Percentiles rank a stretch among this genome's conserved stretches.
These are phyloP conservation scores for Corchorus capsularis DNA, from an alignment of 345 rosid genomes.

Conservation along the genomic window DNA sequence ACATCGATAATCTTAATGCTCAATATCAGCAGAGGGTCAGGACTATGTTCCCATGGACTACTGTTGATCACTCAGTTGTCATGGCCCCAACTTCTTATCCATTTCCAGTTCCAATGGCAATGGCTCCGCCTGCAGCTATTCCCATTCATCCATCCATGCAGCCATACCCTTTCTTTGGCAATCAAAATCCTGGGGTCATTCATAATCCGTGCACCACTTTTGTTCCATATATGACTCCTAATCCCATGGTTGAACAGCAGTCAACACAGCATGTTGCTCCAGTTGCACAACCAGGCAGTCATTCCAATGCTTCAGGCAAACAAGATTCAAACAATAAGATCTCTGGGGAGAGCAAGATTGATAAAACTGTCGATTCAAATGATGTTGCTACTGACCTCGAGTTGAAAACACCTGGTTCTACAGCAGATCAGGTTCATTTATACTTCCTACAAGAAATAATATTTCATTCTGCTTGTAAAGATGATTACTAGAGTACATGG, in stretches of 20 bases:
- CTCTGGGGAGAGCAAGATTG: constrained; percentile 58
- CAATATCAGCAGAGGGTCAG: constrained; percentile 82
- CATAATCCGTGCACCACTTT: constrained; percentile 68
- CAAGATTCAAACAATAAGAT: constrained; percentile 54
- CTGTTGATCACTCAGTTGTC: constrained; percentile 68
- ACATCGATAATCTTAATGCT: constrained; percentile 65
- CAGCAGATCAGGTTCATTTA: constrained; percentile 60
- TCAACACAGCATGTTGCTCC: constrained; percentile 47
- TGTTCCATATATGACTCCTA: constrained; percentile 68
- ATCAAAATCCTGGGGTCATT: constrained; percentile 67
- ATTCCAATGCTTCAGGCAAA: constrained; percentile 41
- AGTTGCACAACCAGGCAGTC: constrained; percentile 38
- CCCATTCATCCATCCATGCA: constrained; percentile 87
- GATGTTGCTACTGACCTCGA: constrained; percentile 80
- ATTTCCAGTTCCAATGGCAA: constrained; percentile 67
- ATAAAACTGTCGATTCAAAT: constrained; percentile 57
- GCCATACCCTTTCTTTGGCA: constrained; percentile 71
- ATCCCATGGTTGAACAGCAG: constrained; percentile 58
- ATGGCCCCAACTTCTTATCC: constrained; percentile 80
- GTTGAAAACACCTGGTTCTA: constrained; percentile 86
- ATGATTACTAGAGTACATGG: not conserved
- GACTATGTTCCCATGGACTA: constrained; percentile 66
- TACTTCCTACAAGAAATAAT: not conserved
- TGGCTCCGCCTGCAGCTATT: constrained; percentile 69
- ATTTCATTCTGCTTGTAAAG: not conserved